These are phyloP conservation scores for Sanghuangporus weigelae DNA, from an alignment of 1,284 basidiomycete genomes.

Conservation along the genomic window DNA sequence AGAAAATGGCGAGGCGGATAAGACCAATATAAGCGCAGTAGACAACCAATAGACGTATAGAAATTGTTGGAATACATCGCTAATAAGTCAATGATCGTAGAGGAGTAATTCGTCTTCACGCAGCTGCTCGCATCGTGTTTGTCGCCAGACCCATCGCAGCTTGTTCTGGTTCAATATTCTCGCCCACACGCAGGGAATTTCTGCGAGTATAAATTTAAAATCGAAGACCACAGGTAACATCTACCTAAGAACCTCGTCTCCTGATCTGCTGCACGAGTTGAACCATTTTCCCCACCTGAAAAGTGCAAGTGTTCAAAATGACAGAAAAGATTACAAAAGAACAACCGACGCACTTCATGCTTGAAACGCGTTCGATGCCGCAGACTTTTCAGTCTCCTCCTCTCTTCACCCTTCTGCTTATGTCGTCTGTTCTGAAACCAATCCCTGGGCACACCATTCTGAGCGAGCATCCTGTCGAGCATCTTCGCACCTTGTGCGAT, in stretches of 20 bases:
- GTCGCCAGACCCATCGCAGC: too few relatives aligned
- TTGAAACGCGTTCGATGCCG: conserved; percentile 67
- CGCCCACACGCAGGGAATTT: not conserved
- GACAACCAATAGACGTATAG: not conserved
- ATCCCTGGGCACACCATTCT: conserved; percentile 53
- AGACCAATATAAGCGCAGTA: not conserved
- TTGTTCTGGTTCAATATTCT: too few relatives aligned
- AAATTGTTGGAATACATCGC: too few relatives aligned
- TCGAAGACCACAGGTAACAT: not conserved
- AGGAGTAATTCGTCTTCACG: too few relatives aligned
- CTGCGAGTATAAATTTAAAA: not conserved
- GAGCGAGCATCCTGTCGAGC: conserved; percentile 46
- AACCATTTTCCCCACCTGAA: conserved; percentile 60
- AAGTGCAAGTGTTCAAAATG: conserved; percentile 3
- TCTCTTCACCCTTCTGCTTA: conserved; percentile 67
- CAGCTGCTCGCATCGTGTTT: too few relatives aligned
- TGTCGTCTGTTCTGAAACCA: conserved; percentile 51
- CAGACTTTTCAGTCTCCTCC: conserved; percentile 55
- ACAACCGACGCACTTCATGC: conserved; percentile 48
- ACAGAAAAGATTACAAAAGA: not conserved
- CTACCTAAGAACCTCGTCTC: conserved; percentile 39
- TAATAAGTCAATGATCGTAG: too few relatives aligned
- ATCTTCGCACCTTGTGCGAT: conserved; percentile 39
- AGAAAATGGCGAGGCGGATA: not conserved
- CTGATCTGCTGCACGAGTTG: conserved; percentile 51